Evolutionary conservation across 495 filamentous ascomycete genomes (phyloP), one percentile per base, ranked within the genome.

Genomic region (Pyrenopolyporus hunteri): DNA sequence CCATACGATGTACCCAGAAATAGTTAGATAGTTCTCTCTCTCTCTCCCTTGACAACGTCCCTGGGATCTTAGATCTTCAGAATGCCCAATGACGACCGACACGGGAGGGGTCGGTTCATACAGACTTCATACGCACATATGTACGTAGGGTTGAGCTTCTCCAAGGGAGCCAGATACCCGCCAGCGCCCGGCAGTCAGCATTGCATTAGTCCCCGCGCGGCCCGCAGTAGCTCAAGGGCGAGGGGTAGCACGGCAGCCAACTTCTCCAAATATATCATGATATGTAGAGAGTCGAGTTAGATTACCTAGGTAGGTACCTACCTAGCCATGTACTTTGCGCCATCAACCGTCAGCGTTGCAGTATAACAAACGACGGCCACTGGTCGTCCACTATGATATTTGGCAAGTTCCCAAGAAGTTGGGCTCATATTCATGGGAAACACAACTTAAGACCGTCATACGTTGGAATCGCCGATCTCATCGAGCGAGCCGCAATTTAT

Each of bases 181-280:
- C 37, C 37, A 20, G 37, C 20, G 37, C 37, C n/a, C 37, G 37
- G 37, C 37, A 42, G 37, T 23, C 19, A 42, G 3, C 19, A 42
- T 42, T 42, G 37, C 37, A 42, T 42, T 42, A 23, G 37, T 22
- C 37, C 37, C 37, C 37, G 37, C 37, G 23, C 37, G 19, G 37
- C 37, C 13, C 19, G 9, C 9, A 42, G 8, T 20, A 42, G 20
- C 13, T n/a, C n/a, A n/a, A n/a, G n/a, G n/a, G n/a, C n/a, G n/a
- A n/a, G 23, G 37, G 42, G 42, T 45, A 16, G 26, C 31, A 46
- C 23, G 14, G 25, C 26, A 46, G 25, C 6, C 43, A 46, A 31
- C 23, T 29, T 31, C 7, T n/a, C 26, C 5, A 6, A 39, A 19
- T 20, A 42, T 42, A 42, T 42, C 36, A 39, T 39, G 17, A 42